These are phyloP conservation scores for Trichoderma aggressivum DNA, from an alignment of 2,329 filamentous ascomycete species.

Conservation along the genomic window DNA sequence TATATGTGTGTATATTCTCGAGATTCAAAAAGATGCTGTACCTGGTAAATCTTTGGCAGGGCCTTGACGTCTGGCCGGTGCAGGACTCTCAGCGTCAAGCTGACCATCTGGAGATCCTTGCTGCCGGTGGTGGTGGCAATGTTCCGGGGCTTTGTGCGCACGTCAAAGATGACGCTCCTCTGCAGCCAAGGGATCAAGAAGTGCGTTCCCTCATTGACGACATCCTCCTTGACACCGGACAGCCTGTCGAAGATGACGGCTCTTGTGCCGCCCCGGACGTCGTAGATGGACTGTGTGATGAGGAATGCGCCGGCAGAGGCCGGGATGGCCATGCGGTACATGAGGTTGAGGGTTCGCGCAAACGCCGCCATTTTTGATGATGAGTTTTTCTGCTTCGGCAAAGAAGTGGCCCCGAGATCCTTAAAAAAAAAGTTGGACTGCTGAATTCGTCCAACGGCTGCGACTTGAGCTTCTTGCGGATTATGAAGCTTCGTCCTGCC, in stretches of 20 bases:
- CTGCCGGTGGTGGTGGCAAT: slow-evolving; percentile 96
- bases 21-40: slow-evolving; percentile 37
- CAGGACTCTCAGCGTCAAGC: slow-evolving; percentile 90
- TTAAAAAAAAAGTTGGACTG: background rate
- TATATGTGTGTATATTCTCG: background rate
- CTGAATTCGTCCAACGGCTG: background rate
- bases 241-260: slow-evolving; percentile 98
- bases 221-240: slow-evolving; percentile 85
- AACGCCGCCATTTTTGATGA: slow-evolving; percentile 54
- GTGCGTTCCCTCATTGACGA: slow-evolving; percentile 94
- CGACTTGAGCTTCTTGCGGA: background rate
- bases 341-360: slow-evolving; percentile 55
- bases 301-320: slow-evolving; percentile 64
- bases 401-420: background rate
- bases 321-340: slow-evolving; percentile 71
- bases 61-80: slow-evolving; percentile 91
- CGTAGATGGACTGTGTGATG: slow-evolving; percentile 82
- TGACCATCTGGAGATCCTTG: slow-evolving; percentile 99
- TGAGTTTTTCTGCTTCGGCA: background rate
- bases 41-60: slow-evolving; percentile 97
- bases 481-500: slow-evolving; percentile 11
- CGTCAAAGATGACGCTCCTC: slow-evolving; percentile 91
- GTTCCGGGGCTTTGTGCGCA: slow-evolving; percentile 94
- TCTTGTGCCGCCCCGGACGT: slow-evolving; percentile 89
- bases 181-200: slow-evolving; percentile 96